Evolutionary conservation across 2,329 filamentous ascomycete genomes (phyloP).

Genomic region (Clonostachys chloroleuca): DNA sequence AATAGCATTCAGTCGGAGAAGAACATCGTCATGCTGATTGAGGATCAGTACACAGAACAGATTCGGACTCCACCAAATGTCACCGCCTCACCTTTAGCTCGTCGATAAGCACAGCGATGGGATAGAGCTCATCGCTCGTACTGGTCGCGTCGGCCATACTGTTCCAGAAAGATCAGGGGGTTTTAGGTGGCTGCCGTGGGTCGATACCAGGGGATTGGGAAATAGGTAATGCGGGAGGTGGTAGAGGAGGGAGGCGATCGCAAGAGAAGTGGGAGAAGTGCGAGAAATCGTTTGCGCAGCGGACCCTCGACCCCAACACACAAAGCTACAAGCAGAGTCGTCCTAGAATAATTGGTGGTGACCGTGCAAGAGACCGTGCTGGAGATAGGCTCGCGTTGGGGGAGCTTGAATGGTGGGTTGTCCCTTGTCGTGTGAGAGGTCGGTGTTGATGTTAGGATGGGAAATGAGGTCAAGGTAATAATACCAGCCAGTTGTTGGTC

Average conservation of each 20-base stretch:
- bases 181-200: not conserved
- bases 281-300: slow-evolving; percentile 1
- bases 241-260: slow-evolving; percentile 22
- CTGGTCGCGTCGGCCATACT: slow-evolving; percentile 85
- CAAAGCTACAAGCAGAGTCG: not conserved
- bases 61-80: slow-evolving; percentile 6
- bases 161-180: not conserved
- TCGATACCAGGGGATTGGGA: not conserved
- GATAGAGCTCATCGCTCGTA: slow-evolving; percentile 97
- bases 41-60: not conserved
- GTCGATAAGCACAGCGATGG: slow-evolving; percentile 98
- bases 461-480: not conserved
- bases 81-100: slow-evolving; percentile 80
- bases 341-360: not conserved
- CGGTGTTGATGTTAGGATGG: not conserved
- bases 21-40: slow-evolving; percentile 89
- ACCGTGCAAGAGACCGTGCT: not conserved
- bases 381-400: slow-evolving; percentile 6
- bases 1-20: slow-evolving; percentile 96
- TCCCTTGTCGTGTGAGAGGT: not conserved
- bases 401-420: not conserved
- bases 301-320: slow-evolving; percentile 1
- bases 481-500: slow-evolving; percentile 9
- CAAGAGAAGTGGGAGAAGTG: slow-evolving; percentile 10
- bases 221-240: slow-evolving; percentile 20